Evolutionary conservation across 2,329 filamentous ascomycete species (phyloP), one percentile per base, ranked within the genome.

Genomic region (Pseudogymnoascus sp.): DNA sequence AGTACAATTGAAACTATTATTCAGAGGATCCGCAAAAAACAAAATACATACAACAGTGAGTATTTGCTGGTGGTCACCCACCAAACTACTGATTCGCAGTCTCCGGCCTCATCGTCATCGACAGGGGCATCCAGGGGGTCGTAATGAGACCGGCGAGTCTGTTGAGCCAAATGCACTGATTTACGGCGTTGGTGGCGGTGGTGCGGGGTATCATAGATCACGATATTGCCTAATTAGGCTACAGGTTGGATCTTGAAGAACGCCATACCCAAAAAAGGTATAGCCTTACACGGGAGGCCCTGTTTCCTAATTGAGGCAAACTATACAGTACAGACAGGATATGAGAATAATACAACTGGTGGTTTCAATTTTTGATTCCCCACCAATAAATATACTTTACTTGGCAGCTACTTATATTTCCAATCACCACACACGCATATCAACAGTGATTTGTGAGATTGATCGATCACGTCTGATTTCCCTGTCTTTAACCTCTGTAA

Each of bases 261-360:
- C 50, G 16, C 50, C 50, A 56, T 36, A 36, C n/a, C 50, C 28
- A 6, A 56, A 56, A 34, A 3, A 3, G 28, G 50, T 8, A 18
- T 56, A 36, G 28, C 5, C 10, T 21, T 18, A 5, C 28, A 34
- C 28, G n/a, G n/a, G 16, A 36, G 28, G 6, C 11, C 16, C 50
- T 56, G 50, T 56, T 56, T 56, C 50, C 50, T 56, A 36, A 56
- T 56, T 36, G n/a, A 21, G 50, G 16, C 28, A 56, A 56, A 56
- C 28, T 6, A 10, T 18, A 12, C 23, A n/a, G 23, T 28, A 28
- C 28, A 18, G 16, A 21, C 11, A 36, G 50, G 8, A 4, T 34
- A 10, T 34, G 28, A 36, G n/a, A 34, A 56, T 56, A 34, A 36
- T 21, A 36, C 50, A 56, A 16, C 28, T 8, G n/a, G n/a, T 14